Conservation (phyloP, 2,329 filamentous ascomycete genomes). For the Pezicula carpinea region DNA sequence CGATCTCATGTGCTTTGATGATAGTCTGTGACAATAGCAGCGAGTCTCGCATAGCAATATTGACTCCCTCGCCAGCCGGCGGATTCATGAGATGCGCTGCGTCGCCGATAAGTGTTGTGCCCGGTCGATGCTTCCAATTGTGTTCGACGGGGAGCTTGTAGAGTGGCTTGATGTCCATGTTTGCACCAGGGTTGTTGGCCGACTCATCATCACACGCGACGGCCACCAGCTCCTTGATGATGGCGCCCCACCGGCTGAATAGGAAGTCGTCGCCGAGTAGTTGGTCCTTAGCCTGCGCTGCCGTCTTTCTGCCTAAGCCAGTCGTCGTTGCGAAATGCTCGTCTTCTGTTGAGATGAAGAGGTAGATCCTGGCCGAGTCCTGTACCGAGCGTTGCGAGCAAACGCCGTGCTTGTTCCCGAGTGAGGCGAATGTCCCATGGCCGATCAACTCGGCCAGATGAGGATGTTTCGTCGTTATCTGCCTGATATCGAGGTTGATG, state of each 20-base stretch:
- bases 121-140: constrained; percentile 33
- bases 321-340: constrained; percentile 16
- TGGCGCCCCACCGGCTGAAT: constrained; percentile 20
- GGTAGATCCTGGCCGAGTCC: constrained; percentile 21
- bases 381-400: constrained; percentile 21
- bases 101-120: constrained; percentile 42
- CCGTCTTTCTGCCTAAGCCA: constrained; percentile 10
- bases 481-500: constrained; percentile 25
- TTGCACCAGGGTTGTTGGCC: constrained; percentile 2
- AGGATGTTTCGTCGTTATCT: constrained; percentile 19
- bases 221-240: constrained; percentile 22
- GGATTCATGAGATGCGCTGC: constrained; percentile 40
- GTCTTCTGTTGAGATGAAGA: constrained; percentile 21
- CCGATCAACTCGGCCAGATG: constrained; percentile 18
- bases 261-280: constrained; percentile 19
- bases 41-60: constrained; percentile 39
- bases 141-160: constrained; percentile 7
- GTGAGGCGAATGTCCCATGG: constrained; percentile 20
- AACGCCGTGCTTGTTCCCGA: constrained; percentile 19
- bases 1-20: constrained; percentile 18
- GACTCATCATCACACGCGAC: constrained; percentile 22
- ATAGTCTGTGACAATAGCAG: constrained; percentile 34
- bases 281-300: constrained; percentile 10
- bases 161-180: constrained; percentile 20
- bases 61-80: constrained; percentile 41